Conservation (phyloP, 805 yeast species). For the Yarrowia bubula region DNA sequence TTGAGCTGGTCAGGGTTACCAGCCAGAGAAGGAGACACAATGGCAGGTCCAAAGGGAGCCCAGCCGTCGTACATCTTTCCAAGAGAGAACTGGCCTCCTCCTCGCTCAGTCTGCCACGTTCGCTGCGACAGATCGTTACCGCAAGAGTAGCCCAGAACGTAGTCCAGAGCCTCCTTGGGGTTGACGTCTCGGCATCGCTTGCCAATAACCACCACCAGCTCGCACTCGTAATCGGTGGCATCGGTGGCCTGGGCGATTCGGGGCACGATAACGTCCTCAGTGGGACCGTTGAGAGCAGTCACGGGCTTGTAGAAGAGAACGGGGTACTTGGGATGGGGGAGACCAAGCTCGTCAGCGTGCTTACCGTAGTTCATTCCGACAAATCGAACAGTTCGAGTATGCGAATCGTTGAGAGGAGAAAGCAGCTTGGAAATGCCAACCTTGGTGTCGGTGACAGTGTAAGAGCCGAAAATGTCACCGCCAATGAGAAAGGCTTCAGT, state of each 20-base stretch:
- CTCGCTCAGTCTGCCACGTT: conserved; percentile 54
- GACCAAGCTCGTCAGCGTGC: conserved; percentile 44
- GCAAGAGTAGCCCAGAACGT: conserved; percentile 52
- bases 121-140: conserved; percentile 60
- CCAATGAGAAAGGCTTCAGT: conserved; percentile 45
- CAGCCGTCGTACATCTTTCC: conserved; percentile 56
- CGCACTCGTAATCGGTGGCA: conserved; percentile 53
- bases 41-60: conserved; percentile 59
- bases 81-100: conserved; percentile 53
- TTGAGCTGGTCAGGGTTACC: conserved; percentile 42
- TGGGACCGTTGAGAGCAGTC: conserved; percentile 47
- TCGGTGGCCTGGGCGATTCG: conserved; percentile 39
- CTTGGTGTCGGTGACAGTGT: conserved; percentile 43
- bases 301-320: conserved; percentile 52
- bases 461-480: conserved; percentile 49
- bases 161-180: conserved; percentile 45
- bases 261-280: conserved; percentile 43
- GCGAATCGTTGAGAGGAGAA: conserved; percentile 44
- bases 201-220: conserved; percentile 54
- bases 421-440: conserved; percentile 41
- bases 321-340: conserved; percentile 49
- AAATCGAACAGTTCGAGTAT: conserved; percentile 46
- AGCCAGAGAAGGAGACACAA: conserved; percentile 43
- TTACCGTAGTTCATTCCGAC: conserved; percentile 54
- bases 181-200: conserved; percentile 47